Conservation (phyloP, 768 basidiomycete genomes). For the Tulasnella sp. region DNA sequence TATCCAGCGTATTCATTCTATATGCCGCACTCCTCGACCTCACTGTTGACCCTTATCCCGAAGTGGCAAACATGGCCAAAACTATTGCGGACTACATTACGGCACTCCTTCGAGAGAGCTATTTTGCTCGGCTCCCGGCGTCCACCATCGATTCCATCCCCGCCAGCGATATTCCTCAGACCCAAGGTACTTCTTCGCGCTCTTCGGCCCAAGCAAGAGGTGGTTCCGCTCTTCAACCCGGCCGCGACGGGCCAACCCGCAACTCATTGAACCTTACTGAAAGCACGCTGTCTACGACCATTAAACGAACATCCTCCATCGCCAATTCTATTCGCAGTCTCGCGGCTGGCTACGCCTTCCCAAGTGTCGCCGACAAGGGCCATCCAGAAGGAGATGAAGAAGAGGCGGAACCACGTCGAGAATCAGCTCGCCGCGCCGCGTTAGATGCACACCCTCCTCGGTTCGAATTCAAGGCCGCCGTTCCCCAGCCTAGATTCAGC, state of each 20-base stretch:
- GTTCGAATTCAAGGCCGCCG: slow-evolving; percentile 3
- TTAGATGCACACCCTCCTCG: slow-evolving; percentile 20
- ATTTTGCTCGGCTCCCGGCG: slow-evolving; percentile 69
- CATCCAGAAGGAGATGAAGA: background rate
- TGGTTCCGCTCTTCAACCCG: background rate
- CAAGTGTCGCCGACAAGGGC: slow-evolving; percentile 3
- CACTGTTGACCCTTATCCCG: slow-evolving; percentile 87
- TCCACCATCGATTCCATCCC: slow-evolving; percentile 54
- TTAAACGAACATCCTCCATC: slow-evolving; percentile 75
- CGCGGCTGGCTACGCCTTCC: slow-evolving; percentile 26
- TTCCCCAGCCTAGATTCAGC: slow-evolving; percentile 68
- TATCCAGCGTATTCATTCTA: slow-evolving; percentile 93
- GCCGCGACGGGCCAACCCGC: background rate
- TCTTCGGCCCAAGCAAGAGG: background rate
- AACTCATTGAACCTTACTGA: slow-evolving; percentile 50
- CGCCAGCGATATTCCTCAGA: slow-evolving; percentile 32
- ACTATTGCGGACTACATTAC: slow-evolving; percentile 90
- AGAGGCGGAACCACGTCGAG: background rate
- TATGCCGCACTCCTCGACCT: slow-evolving; percentile 84
- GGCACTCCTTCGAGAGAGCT: slow-evolving; percentile 83
- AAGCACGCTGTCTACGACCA: slow-evolving; percentile 47
- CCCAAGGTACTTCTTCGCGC: background rate
- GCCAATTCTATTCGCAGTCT: slow-evolving; percentile 69
- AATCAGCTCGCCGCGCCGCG: background rate
- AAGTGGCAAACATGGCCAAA: slow-evolving; percentile 86